These are phyloP conservation scores for Hygrophoropsis aurantiaca DNA, from an alignment of 768 basidiomycete genomes.

Conservation along the genomic window DNA sequence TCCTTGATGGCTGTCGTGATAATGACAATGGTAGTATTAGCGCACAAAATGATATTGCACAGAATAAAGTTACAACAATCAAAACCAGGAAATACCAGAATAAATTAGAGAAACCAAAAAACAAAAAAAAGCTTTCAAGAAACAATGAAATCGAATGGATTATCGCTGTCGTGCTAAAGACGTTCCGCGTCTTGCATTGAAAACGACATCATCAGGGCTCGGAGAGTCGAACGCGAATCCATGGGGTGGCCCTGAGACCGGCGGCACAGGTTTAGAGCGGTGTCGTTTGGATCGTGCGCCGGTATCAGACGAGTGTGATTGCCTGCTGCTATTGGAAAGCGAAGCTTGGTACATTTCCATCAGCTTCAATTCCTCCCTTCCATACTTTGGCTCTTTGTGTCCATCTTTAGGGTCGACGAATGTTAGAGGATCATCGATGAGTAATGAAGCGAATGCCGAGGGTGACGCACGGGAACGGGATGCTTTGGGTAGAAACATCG, in stretches of 20 bases:
- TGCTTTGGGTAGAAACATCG: slow-evolving; percentile 58
- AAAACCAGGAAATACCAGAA: slow-evolving; percentile 14
- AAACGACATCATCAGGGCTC: slow-evolving; percentile 90
- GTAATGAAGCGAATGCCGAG: slow-evolving; percentile 74
- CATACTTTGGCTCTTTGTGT: slow-evolving; percentile 29
- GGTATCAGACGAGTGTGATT: slow-evolving; percentile 13
- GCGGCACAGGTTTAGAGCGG: slow-evolving; percentile 22
- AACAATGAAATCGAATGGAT: slow-evolving; percentile 4
- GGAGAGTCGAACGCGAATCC: slow-evolving; percentile 76
- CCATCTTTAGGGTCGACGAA: slow-evolving; percentile 36
- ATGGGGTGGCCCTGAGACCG: slow-evolving; percentile 33
- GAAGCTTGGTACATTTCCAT: slow-evolving; percentile 28
- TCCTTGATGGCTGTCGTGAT: slow-evolving; percentile 68
- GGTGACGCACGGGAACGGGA: slow-evolving; percentile 68
- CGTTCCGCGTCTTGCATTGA: slow-evolving; percentile 78
- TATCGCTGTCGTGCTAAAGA: slow-evolving; percentile 42
- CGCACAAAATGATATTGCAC: slow-evolving; percentile 36
- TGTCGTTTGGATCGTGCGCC: slow-evolving; percentile 7
- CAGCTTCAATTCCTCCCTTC: slow-evolving; percentile 29
- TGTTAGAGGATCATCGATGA: slow-evolving; percentile 53
- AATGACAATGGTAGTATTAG: slow-evolving; percentile 38
- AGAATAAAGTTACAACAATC: slow-evolving; percentile 31
- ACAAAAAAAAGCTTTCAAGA: background rate
- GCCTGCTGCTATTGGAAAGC: slow-evolving; percentile 29
- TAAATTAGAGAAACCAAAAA: slow-evolving; percentile 14